phyloP scores from a whole-genome alignment of 1,284 basidiomycete genomes.

The Cerioporus squamosus region DNA sequence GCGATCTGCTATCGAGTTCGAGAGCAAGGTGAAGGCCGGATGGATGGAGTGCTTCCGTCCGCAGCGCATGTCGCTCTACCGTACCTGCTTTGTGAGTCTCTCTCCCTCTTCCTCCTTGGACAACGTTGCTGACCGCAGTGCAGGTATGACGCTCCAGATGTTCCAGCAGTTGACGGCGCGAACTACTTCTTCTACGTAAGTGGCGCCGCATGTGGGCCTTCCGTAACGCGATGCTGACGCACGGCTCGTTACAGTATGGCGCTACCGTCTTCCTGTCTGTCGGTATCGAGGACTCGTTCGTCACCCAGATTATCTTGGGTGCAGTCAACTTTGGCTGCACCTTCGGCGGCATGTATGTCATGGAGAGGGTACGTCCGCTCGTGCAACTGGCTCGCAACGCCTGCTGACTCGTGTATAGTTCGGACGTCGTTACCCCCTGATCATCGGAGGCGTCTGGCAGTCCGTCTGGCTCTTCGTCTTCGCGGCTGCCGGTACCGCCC shows the following conservation, averaged over 20 bases:
- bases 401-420: constrained; percentile 41
- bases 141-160: constrained; percentile 67
- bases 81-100: constrained; percentile 50
- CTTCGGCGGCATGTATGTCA: constrained; percentile 70
- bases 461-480: constrained; percentile 79
- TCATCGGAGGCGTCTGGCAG: constrained; percentile 77
- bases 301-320: constrained; percentile 76
- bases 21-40: constrained; percentile 48
- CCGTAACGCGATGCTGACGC: background rate
- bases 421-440: constrained; percentile 65
- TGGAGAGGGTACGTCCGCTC: constrained; percentile 55
- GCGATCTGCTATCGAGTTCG: constrained; percentile 48
- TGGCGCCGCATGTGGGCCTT: background rate
- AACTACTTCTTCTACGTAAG: constrained; percentile 68
- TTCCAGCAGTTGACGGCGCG: constrained; percentile 78
- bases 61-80: constrained; percentile 58
- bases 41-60: constrained; percentile 69
- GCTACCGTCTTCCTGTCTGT: constrained; percentile 73
- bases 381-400: no score
- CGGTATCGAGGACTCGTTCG: constrained; percentile 68
- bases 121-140: background rate
- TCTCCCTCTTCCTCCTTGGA: background rate
- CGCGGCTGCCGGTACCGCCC: constrained; percentile 73
- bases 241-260: constrained; percentile 47
- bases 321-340: constrained; percentile 74